Evolutionary conservation across 2,329 filamentous ascomycete genomes (phyloP), one percentile per base, ranked within the genome.

Genomic region (Ustulina deusta): DNA sequence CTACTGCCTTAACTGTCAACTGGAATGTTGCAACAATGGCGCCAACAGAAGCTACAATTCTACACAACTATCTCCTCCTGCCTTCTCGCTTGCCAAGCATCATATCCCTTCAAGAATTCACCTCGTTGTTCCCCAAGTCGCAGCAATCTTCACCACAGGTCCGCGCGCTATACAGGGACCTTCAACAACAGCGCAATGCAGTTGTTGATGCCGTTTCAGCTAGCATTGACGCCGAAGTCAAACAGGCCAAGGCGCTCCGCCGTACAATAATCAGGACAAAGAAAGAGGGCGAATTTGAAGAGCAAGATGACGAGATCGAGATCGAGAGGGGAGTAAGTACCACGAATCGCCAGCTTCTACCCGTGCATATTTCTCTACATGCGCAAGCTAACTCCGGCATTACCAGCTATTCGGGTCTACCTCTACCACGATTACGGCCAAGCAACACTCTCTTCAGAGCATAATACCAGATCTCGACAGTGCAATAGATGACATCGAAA

Each of bases 41-140:
- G 3, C 90, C 91, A 9, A 90, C 89, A 51, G 94, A 97, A 81
- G 84, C 87, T 63, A 86, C 89, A 32, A 92, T 97, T 71, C 86
- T 97, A 59, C 85, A 85, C 75, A 90, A 91, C 79, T 97, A 95
- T 78, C 88, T 97, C 66, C 86, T 97, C 40, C 85, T 90, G 34
- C 92, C 93, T 13, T 90, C 93, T 7, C 86, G 91, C 32, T 84
- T 97, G 42, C 90, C 91, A 48, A 87, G 90, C 70, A 87, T 94
- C 75, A 83, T 94, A 72, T 90, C 93, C 7, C 85, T 94, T 54
- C 85, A 89, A 65, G 87, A 93, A 71, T 97, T 97, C 82, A 89
- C 88, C 49, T 85, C 90, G 32, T 85, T 95, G 48, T 96, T 97
- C 75, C 93, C 93, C 11, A 87, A 85, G 58, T 80, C 87, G 44